Evolutionary conservation across 2,329 filamentous ascomycete genomes (phyloP), one percentile per base, ranked within the genome.

Genomic region (Zasmidium citrigriseum): DNA sequence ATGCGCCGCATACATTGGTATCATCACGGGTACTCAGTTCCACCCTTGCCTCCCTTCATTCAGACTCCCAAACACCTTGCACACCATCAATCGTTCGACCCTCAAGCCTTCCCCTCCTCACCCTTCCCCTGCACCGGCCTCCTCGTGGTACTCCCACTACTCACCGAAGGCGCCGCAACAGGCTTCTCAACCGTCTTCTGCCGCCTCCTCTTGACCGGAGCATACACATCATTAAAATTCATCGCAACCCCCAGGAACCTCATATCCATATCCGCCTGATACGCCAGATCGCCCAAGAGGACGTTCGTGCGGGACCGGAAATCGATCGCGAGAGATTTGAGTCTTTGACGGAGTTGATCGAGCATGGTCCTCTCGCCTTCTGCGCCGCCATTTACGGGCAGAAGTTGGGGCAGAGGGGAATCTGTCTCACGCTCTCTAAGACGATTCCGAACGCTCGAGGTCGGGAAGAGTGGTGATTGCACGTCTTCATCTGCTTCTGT

Each of bases 221-320:
- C 85, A 75, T 98, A 98, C 23, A 96, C 90, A 73, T 98, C 93
- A 76, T 99, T 99, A 76, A 98, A 99, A 77, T 98, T 99, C 91
- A 99, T 98, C 44, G 95, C 90, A 48, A 98, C 92, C 41, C 91
- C 95, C 65, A 99, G 78, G 80, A 98, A 98, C 55, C 93, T 84
- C 87, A 99, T 91, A 74, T 99, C 95, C 52, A 93, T 88, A 73
- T 99, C 95, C 0, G 92, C 89, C 76, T 98, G 93, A 76, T 96
- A 93, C 9, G 91, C 89, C 63, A 99, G 75, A 73, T 99, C 96
- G 14, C 95, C 92, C 2, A 99, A 80, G 55, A 99, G 78, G 44
- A 93, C 81, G 72, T 91, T 91, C 50, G 98, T 83, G 24, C 89
- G 85, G 1, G 84, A 82, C 60, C 86, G 84, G 78, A 98, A 99